Conservation (phyloP, 2,329 filamentous ascomycete species). For the Aureobasidium sp. region DNA sequence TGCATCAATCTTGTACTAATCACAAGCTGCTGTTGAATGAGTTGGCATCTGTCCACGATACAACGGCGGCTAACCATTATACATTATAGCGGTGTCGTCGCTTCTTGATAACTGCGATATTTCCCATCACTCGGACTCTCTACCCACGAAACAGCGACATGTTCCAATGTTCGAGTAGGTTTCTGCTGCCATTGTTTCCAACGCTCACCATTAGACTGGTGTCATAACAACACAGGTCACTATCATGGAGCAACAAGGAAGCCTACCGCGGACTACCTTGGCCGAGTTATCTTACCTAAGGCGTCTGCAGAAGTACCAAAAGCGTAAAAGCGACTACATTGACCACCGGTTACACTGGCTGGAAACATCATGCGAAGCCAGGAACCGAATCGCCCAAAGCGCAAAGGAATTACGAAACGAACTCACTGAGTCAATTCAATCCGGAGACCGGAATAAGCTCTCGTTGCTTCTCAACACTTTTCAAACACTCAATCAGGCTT, state of each 20-base stretch:
- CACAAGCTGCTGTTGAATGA: constrained; percentile 17
- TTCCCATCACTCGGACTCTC: constrained; percentile 12
- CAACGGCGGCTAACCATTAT: constrained; percentile 22
- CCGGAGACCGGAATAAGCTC: constrained; percentile 71
- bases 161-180: constrained; percentile 17
- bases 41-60: constrained; percentile 25
- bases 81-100: constrained; percentile 24
- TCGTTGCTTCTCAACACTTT: constrained; percentile 66
- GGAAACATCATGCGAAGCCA: constrained; percentile 65
- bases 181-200: background rate
- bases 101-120: constrained; percentile 19
- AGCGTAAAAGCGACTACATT: constrained; percentile 67
- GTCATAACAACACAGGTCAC: constrained; percentile 12
- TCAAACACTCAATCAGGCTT: constrained; percentile 52
- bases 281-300: constrained; percentile 72
- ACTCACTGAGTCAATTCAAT: constrained; percentile 68
- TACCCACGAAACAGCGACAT: constrained; percentile 15
- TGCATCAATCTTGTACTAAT: constrained; percentile 2
- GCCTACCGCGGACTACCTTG: constrained; percentile 26
- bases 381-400: constrained; percentile 63
- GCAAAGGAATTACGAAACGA: constrained; percentile 67
- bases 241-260: constrained; percentile 8
- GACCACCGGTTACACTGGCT: constrained; percentile 65
- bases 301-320: constrained; percentile 69
- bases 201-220: constrained; percentile 12